Evolutionary conservation across 192 early-diverging fungal genomes (phyloP), one percentile per base, ranked within the genome.

Genomic region (Dimargaris cristalligena): DNA sequence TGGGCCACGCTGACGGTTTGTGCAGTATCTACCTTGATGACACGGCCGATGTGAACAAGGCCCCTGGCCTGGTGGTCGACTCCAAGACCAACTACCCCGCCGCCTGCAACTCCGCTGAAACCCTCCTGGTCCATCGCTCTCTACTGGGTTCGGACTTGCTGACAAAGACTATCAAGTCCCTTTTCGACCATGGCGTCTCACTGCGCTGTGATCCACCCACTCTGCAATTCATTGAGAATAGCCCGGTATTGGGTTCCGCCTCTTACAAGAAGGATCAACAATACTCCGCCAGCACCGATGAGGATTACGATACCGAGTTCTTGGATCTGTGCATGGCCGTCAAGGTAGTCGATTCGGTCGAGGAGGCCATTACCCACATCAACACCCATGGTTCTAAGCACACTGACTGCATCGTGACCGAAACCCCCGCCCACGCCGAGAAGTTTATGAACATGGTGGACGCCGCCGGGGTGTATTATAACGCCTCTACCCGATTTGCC

Each of bases 1-100:
- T 99, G 30, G 96, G 96, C 46, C 96, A 99, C 64, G 96, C 96
- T 32, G 96, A 99, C 71, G 96, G 96, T 25, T 68, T 99, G 46
- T 99, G 96, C 76, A 84, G 90, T 8, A 80, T 88, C 4, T 99
- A 80, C 67, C 65, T 99, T 31, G 93, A 96, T 69, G 80, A 81
- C 55, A 71, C 77, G 18, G 85, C 90, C 29, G 87, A 94, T 63
- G 60, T 80, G n/a, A 65, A 67, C 4, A 90, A 88, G 65, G 89
- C 91, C 13, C 65, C 80, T 26, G 74, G 77, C 25, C 75, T 93
- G 23, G 83, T 91, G 13, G 85, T 92, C 31, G 96, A 99, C 70
- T 81, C 91, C 50, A 99, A 99, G 82, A 85, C 82, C 30, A 82
- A 82, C 64, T 92, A 92, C 65, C 91, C 93, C 23, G 92, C 91